Evolutionary conservation across 495 filamentous ascomycete genomes (phyloP), one percentile per base, ranked within the genome.

Genomic region (Penicillium mononematosum): DNA sequence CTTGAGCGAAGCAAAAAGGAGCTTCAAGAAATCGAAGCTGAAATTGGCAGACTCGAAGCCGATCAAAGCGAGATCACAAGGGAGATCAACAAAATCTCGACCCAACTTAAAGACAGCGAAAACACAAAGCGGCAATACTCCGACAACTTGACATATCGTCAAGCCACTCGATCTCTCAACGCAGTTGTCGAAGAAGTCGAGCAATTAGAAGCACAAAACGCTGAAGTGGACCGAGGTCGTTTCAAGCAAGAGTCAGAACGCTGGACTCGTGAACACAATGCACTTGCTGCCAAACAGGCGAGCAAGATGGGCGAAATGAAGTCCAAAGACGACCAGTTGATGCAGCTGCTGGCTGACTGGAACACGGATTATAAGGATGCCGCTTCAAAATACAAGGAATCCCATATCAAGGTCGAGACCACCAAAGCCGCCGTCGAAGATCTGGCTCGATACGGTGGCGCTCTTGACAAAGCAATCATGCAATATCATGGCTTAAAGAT

Each of bases 381-480:
- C 17, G 84, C 85, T n/a, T 64, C 76, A 31, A 88, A 90, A 59
- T 98, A 90, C 74, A 90, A 90, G 62, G 90, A 96, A 71, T 79
- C 87, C 0, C 88, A 96, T 65, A 90, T 97, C 77, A 88, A 88
- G 59, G 90, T 96, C 2, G 90, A 95, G 70, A 92, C 91, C 0
- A 96, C 91, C 29, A 96, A 93, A 69, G 92, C 91, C 0, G 93
- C 90, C 11, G 88, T 94, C 38, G 91, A 94, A 55, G 94, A 99
- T 67, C 78, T 99, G 29, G 88, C 81, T 8, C 85, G 88, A 25
- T 97, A 94, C 63, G 81, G 79, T 12, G 75, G 78, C 2, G 93
- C 93, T 12, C 78, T 99, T 27, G 93, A 96, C 72, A 88, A 92
- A 60, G 94, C 95, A 53, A 94, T 99, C 70, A 97, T 99, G 92